Evolutionary conservation across 305 asterid species (phyloP).

Genomic region (Fraxinus sp.): DNA sequence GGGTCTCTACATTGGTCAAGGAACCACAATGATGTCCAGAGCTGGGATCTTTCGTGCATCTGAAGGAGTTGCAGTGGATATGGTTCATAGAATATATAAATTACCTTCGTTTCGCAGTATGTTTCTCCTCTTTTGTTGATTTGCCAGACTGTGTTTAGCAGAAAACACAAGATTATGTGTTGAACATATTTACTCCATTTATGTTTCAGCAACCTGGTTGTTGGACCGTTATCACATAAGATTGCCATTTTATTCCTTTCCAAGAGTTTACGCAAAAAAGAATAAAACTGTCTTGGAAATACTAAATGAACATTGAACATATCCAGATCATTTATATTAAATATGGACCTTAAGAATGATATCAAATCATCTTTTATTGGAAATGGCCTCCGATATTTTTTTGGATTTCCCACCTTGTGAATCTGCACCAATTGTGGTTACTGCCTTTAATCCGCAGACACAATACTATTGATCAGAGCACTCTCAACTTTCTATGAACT

Average conservation of each 20-base stretch:
- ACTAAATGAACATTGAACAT: not conserved
- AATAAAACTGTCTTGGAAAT: not conserved
- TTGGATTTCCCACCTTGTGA: not conserved
- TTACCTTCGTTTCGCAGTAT: constrained; percentile 82
- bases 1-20: constrained; percentile 92
- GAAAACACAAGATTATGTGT: not conserved
- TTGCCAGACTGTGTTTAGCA: not conserved
- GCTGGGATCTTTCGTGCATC: constrained; percentile 86
- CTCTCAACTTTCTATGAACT: not conserved
- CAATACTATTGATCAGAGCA: not conserved
- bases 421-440: not conserved
- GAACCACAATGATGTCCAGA: constrained; percentile 79
- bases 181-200: not conserved
- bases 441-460: not conserved
- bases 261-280: not conserved
- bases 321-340: not conserved
- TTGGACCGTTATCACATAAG: not conserved
- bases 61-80: constrained; percentile 73
- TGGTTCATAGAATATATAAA: constrained; percentile 72
- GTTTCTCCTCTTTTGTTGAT: constrained; percentile 20
- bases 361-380: not conserved
- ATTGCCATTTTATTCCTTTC: constrained; percentile 7
- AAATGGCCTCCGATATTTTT: not conserved
- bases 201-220: not conserved
- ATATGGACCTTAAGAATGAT: constrained; percentile 3